A percentile compares a stretch with the other conserved stretches of the same genome.
These are phyloP conservation scores for Skeletonema costatum DNA, from an alignment of 108 stramenopile species.

Conservation along the genomic window DNA sequence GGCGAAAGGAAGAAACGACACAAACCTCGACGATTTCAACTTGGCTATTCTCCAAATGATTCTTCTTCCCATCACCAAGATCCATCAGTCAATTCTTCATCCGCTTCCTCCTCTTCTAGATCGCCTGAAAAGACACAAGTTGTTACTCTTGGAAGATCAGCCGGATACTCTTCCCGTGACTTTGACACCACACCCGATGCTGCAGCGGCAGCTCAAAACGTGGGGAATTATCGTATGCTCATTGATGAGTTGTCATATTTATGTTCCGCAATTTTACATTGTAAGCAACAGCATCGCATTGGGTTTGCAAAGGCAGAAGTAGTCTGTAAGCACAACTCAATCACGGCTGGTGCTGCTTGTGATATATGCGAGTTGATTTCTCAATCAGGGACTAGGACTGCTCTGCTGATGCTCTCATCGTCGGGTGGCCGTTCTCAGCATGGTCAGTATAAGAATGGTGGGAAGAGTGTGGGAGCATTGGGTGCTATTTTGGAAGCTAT, in stretches of 20 bases:
- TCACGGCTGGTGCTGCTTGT: constrained; percentile 48
- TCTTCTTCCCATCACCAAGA: constrained; percentile 11
- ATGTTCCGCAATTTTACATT: constrained; percentile 58
- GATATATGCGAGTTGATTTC: constrained; percentile 59
- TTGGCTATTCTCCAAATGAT: neutral
- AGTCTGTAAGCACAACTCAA: constrained; percentile 17
- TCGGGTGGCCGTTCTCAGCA: neutral
- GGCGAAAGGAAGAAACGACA: constrained; percentile 20
- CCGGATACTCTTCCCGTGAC: neutral
- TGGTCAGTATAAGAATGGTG: neutral
- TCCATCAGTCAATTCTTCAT: neutral
- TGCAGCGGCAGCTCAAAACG: constrained; percentile 58
- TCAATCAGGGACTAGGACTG: constrained; percentile 38
- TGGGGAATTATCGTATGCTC: constrained; percentile 70
- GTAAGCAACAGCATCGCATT: constrained; percentile 9
- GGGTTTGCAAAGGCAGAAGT: constrained; percentile 7
- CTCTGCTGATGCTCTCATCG: constrained; percentile 14
- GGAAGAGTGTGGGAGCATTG: constrained; percentile 11
- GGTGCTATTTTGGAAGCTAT: constrained; percentile 40
- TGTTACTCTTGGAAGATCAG: neutral
- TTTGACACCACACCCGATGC: constrained; percentile 7
- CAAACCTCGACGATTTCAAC: constrained; percentile 4
- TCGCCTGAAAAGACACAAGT: neutral
- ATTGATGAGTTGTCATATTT: constrained; percentile 76
- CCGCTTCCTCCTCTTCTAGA: neutral